Percentiles rank a stretch among this genome's conserved stretches.
Evolutionary conservation across 2,329 filamentous ascomycete species (phyloP).

Genomic region (Fusarium pseudoanthophilum): DNA sequence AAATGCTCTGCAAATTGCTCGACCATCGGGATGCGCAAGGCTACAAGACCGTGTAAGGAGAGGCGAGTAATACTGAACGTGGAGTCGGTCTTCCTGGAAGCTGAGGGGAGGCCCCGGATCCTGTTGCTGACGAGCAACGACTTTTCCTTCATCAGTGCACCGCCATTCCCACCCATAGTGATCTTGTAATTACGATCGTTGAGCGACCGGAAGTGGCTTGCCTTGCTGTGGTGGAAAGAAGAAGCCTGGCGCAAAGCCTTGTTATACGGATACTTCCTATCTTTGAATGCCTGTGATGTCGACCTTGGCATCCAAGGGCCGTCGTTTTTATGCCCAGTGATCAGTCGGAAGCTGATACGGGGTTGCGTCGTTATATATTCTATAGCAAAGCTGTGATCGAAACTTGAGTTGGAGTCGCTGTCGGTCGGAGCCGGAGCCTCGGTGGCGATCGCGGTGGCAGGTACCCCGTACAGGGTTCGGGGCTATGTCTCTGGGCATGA

Average conservation of each 20-base stretch:
- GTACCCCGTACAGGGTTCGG: neutral
- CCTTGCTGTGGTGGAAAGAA: no score
- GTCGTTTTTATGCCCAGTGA: neutral
- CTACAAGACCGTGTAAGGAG: neutral
- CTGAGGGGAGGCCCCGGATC: neutral
- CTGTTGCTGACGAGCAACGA: neutral
- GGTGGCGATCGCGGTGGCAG: fast-evolving
- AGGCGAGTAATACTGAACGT: neutral
- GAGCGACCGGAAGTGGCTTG: neutral
- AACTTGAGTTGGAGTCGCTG: fast-evolving
- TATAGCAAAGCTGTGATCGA: neutral
- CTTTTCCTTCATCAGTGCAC: neutral
- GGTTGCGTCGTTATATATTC: no score
- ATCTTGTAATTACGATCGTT: neutral
- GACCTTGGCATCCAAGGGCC: neutral
- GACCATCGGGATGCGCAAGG: fast-evolving
- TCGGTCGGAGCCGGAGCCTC: neutral
- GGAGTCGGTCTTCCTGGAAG: neutral
- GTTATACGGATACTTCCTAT: neutral
- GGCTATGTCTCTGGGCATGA: fast-evolving
- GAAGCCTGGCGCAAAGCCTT: neutral
- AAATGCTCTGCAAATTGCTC: no score
- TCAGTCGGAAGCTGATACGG: no score
- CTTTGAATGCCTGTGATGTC: neutral
- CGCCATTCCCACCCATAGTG: neutral